A percentile compares a stretch with the other conserved stretches of the same genome.
Conservation (phyloP, 2,329 filamentous ascomycete genomes). For the Thielaviopsis punctulata region DNA sequence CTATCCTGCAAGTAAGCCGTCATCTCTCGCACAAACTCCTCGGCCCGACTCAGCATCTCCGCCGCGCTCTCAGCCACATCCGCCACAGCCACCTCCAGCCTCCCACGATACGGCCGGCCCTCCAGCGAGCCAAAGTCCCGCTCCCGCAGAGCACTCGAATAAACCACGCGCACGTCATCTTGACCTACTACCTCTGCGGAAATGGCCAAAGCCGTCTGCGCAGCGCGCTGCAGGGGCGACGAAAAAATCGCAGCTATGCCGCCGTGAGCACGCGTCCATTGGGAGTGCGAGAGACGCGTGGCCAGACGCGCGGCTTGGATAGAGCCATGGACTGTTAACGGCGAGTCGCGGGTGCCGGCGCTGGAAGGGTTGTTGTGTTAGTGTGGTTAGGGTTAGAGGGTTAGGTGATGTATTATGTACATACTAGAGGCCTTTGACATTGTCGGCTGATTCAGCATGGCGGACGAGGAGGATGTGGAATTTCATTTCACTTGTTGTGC, state of each 20-base stretch:
- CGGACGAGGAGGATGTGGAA: slow-evolving; percentile 51
- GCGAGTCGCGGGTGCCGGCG: slow-evolving; percentile 66
- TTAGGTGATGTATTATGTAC: slow-evolving; percentile 15
- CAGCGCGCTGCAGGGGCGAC: slow-evolving; percentile 60
- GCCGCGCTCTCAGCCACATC: slow-evolving; percentile 48
- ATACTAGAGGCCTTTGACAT: slow-evolving; percentile 62
- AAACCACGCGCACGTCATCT: slow-evolving; percentile 10
- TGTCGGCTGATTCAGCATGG: slow-evolving; percentile 83
- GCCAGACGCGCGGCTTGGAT: slow-evolving; percentile 62
- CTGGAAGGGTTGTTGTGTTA: slow-evolving; percentile 18
- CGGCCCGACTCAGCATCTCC: slow-evolving; percentile 46
- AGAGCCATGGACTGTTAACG: slow-evolving; percentile 64
- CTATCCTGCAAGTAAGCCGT: neutral
- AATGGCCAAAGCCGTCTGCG: slow-evolving; percentile 51
- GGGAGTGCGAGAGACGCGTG: slow-evolving; percentile 32
- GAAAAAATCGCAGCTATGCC: slow-evolving; percentile 45
- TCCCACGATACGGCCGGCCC: slow-evolving; percentile 37
- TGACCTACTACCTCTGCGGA: slow-evolving; percentile 31
- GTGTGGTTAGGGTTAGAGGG: slow-evolving; percentile 3
- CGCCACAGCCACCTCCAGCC: slow-evolving; percentile 17
- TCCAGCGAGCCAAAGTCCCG: slow-evolving; percentile 59
- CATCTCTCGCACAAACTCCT: slow-evolving; percentile 48
- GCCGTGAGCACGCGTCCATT: slow-evolving; percentile 12
- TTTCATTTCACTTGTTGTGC: neutral
- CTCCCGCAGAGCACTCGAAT: slow-evolving; percentile 39